Conservation (phyloP, 192 early-diverging fungal genomes). For the Neocallimastix lanati region DNA sequence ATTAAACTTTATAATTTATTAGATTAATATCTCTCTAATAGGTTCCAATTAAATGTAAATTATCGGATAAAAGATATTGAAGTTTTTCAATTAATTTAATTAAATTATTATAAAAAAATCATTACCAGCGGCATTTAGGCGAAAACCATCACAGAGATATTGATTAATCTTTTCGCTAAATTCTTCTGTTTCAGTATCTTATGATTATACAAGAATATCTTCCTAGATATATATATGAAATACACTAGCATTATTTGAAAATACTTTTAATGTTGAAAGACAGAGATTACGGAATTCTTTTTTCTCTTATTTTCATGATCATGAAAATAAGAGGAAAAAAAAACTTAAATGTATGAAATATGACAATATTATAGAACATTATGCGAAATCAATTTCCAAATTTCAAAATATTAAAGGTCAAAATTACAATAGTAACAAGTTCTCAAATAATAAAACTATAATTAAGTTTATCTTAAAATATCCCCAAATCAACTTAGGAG, state of each 20-base stretch:
- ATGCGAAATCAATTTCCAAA: no score
- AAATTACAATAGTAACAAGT: no score
- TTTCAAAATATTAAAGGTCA: no score
- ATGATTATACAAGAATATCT: neutral
- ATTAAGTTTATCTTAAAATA: no score
- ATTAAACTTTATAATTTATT: no score
- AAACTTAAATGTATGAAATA: no score
- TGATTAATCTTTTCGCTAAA: neutral
- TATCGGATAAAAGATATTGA: neutral
- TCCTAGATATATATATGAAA: neutral
- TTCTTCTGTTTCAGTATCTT: neutral
- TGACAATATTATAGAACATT: no score
- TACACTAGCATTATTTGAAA: neutral
- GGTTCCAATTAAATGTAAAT: neutral
- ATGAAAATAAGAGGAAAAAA: no score
- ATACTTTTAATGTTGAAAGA: neutral
- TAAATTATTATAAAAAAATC: neutral
- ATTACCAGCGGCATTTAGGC: neutral
- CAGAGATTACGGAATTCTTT: neutral
- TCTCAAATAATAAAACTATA: no score
- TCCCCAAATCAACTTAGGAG: no score
- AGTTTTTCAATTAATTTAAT: neutral
- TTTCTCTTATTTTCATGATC: neutral
- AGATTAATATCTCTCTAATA: neutral
- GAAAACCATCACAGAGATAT: neutral